A percentile compares a stretch with the other conserved stretches of the same genome.
These are phyloP conservation scores for Balakata baccata DNA, from an alignment of 345 rosid genomes.

Conservation along the genomic window DNA sequence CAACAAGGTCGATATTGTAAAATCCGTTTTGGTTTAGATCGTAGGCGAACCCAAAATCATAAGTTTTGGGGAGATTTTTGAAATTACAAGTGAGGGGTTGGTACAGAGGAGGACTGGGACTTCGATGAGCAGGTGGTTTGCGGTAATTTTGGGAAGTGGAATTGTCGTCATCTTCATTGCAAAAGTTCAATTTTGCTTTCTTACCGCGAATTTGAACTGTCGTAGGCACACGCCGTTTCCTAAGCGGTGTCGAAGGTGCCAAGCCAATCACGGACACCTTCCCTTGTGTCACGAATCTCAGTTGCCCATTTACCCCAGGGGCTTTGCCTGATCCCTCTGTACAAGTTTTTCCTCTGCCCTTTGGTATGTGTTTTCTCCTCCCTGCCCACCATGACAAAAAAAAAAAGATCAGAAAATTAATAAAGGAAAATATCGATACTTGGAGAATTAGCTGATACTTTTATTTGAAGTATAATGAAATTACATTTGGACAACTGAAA, in stretches of 20 bases:
- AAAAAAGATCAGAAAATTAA: neutral
- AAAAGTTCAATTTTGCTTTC: conserved; percentile 86
- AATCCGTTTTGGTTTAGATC: conserved; percentile 36
- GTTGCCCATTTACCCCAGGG: conserved; percentile 99
- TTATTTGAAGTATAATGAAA: too few relatives aligned
- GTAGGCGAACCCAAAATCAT: conserved; percentile 27
- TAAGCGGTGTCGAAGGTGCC: conserved; percentile 89
- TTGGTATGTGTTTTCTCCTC: conserved; percentile 41
- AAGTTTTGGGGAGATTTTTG: neutral
- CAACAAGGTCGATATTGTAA: conserved; percentile 18
- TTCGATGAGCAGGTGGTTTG: neutral
- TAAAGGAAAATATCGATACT: too few relatives aligned
- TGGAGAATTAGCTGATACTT: too few relatives aligned
- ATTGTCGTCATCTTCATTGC: conserved; percentile 45
- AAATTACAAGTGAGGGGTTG: conserved; percentile 5
- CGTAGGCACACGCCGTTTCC: conserved; percentile 90
- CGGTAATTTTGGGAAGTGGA: conserved; percentile 4
- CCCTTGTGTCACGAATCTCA: conserved; percentile 89
- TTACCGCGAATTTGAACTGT: conserved; percentile 73
- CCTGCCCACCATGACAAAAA: conserved; percentile 33
- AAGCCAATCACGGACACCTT: conserved; percentile 92
- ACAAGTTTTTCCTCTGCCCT: conserved; percentile 72
- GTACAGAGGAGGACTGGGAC: neutral
- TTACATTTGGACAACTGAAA: too few relatives aligned
- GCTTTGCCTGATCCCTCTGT: conserved; percentile 86